Percentiles rank a stretch among this genome's conserved stretches.
phyloP scores from a whole-genome alignment of 2,329 filamentous ascomycete genomes.

The Metarhizium guizhouense region DNA sequence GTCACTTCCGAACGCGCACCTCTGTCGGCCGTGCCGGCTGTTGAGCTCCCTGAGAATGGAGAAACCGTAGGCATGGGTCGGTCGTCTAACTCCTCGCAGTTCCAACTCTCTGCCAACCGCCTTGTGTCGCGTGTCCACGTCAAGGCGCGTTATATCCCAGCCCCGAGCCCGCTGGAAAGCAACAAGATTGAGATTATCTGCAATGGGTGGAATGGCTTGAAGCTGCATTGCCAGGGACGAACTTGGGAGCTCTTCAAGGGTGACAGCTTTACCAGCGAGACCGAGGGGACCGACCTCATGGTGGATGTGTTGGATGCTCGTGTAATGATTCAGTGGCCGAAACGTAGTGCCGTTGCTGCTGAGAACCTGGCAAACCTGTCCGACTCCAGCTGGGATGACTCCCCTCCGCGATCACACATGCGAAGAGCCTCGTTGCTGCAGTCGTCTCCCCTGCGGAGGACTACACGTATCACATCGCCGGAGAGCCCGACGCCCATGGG shows the following conservation, averaged over 20 bases:
- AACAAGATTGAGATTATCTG: conserved; percentile 84
- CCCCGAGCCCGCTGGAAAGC: conserved; percentile 56
- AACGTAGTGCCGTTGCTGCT: conserved; percentile 32
- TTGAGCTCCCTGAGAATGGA: conserved; percentile 74
- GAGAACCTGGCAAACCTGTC: conserved; percentile 42
- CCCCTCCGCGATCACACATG: conserved; percentile 32
- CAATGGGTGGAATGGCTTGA: conserved; percentile 91
- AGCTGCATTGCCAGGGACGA: conserved; percentile 81
- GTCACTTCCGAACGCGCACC: conserved; percentile 70
- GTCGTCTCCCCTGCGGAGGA: conserved; percentile 50
- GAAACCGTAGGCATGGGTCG: conserved; percentile 80
- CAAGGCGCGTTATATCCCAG: conserved; percentile 72
- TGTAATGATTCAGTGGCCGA: conserved; percentile 83
- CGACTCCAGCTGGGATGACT: conserved; percentile 65
- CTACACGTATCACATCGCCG: conserved; percentile 59
- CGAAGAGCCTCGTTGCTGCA: conserved; percentile 36
- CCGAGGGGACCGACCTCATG: conserved; percentile 83
- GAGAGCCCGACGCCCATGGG: conserved; percentile 52
- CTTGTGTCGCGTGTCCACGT: conserved; percentile 91
- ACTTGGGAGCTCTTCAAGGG: conserved; percentile 82
- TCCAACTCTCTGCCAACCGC: conserved; percentile 85
- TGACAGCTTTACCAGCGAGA: conserved; percentile 83
- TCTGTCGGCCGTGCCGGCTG: conserved; percentile 70
- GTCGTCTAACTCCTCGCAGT: conserved; percentile 91
- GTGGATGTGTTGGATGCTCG: conserved; percentile 89